These are phyloP conservation scores for Calendula officinalis DNA, from an alignment of 129 eudicot species.

Conservation along the genomic window DNA sequence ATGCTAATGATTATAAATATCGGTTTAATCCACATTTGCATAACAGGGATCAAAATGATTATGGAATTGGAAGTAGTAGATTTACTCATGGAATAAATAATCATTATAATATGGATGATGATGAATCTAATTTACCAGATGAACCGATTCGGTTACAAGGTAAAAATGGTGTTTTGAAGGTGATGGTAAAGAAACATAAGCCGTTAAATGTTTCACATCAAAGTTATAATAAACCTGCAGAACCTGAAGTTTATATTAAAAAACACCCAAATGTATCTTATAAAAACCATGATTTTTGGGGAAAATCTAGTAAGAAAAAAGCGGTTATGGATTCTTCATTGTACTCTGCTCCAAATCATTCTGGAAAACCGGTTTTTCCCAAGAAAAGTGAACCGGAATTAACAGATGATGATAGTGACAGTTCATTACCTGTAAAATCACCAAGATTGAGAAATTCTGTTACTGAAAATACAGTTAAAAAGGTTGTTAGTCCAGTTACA, in stretches of 20 bases:
- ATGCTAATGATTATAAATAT: conserved; percentile 37
- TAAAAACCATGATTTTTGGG: conserved; percentile 27
- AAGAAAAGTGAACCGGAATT: conserved; percentile 28
- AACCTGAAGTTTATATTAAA: conserved; percentile 39
- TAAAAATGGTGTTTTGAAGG: conserved; percentile 95
- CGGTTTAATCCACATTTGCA: conserved; percentile 37
- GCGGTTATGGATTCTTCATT: not conserved
- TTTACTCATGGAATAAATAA: conserved; percentile 28
- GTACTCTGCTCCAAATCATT: conserved; percentile 31
- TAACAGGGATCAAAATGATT: conserved; percentile 27
- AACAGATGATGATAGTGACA: conserved; percentile 54
- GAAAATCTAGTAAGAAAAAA: conserved; percentile 36
- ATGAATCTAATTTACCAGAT: conserved; percentile 50
- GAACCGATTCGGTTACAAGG: conserved; percentile 90
- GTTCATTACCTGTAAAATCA: conserved; percentile 41
- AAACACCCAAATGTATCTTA: conserved; percentile 33
- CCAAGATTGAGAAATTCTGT: not conserved
- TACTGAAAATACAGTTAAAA: conserved; percentile 35
- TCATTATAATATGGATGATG: conserved; percentile 33
- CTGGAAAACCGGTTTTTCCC: conserved; percentile 32
- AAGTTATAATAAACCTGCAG: conserved; percentile 23
- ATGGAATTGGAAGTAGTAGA: conserved; percentile 42
- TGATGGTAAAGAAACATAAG: conserved; percentile 88
- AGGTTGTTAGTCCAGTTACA: not conserved
- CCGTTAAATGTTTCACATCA: conserved; percentile 24